Evolutionary conservation across 805 yeast species (phyloP).

Genomic region (Candida methanosorbosa): DNA sequence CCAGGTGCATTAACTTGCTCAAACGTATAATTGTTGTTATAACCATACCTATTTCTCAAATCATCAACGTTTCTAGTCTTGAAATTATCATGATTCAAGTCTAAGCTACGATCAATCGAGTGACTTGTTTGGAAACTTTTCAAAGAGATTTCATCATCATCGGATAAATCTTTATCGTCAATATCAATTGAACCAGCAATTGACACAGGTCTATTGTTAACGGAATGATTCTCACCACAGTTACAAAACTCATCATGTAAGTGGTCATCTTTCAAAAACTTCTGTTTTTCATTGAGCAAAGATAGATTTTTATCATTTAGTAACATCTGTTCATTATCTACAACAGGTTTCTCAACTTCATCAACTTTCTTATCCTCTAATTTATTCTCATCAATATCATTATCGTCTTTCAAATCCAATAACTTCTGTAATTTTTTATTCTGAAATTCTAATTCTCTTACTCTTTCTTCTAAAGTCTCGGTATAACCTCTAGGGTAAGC

Average conservation of each 20-base stretch:
- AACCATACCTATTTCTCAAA: constrained; percentile 16
- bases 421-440: constrained; percentile 60
- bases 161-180: constrained; percentile 38
- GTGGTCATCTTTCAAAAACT: constrained; percentile 24
- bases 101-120: not conserved
- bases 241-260: constrained; percentile 47
- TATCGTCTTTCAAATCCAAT: constrained; percentile 39
- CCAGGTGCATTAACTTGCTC: constrained; percentile 72
- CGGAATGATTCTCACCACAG: constrained; percentile 46
- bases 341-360: constrained; percentile 8
- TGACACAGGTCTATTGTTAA: constrained; percentile 58
- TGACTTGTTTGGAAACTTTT: constrained; percentile 1
- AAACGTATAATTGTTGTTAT: constrained; percentile 31
- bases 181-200: constrained; percentile 53
- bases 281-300: constrained; percentile 19
- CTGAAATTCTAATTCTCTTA: constrained; percentile 79
- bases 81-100: constrained; percentile 2
- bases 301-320: constrained; percentile 23
- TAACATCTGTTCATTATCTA: constrained; percentile 1
- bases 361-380: not conserved
- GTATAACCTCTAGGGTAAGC: constrained; percentile 92
- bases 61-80: constrained; percentile 14
- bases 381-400: too few species aligned
- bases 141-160: constrained; percentile 31
- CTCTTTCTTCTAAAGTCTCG: constrained; percentile 79